Evolutionary conservation across 495 filamentous ascomycete species (phyloP).

Genomic region (Lophiostoma macrostomum): DNA sequence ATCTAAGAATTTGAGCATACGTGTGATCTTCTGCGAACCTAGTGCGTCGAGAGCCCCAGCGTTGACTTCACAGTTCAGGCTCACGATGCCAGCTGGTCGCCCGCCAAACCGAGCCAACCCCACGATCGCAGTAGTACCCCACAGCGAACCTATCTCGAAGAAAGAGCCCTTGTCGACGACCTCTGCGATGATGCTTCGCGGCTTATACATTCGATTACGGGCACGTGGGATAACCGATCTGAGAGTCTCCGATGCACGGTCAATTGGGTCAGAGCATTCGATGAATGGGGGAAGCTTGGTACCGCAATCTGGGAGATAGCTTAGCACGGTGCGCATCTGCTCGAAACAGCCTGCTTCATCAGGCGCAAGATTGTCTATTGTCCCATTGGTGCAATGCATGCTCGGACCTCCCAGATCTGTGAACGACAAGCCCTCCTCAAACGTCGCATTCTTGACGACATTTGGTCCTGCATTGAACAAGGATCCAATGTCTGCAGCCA

Average conservation of each 20-base stretch:
- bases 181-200: conserved; percentile 53
- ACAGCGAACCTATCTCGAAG: conserved; percentile 62
- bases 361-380: conserved; percentile 61
- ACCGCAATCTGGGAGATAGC: conserved; percentile 57
- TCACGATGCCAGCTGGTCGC: conserved; percentile 55
- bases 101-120: conserved; percentile 57
- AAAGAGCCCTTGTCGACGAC: conserved; percentile 55
- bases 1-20: conserved; percentile 60
- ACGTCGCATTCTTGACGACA: conserved; percentile 56
- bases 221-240: conserved; percentile 57
- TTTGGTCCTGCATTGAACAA: conserved; percentile 64
- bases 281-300: conserved; percentile 52
- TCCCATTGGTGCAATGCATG: conserved; percentile 64
- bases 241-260: conserved; percentile 48
- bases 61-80: conserved; percentile 56
- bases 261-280: conserved; percentile 46
- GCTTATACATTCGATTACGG: conserved; percentile 59
- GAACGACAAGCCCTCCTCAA: conserved; percentile 58
- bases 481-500: conserved; percentile 59
- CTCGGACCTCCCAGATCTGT: conserved; percentile 54
- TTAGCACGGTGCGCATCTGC: conserved; percentile 55
- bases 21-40: conserved; percentile 57
- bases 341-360: conserved; percentile 60
- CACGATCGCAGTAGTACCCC: conserved; percentile 59
- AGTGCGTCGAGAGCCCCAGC: conserved; percentile 59